Base-by-base conservation (phyloP, 2,329 filamentous ascomycete species). In the Arthrobotrys musiformis region DNA sequence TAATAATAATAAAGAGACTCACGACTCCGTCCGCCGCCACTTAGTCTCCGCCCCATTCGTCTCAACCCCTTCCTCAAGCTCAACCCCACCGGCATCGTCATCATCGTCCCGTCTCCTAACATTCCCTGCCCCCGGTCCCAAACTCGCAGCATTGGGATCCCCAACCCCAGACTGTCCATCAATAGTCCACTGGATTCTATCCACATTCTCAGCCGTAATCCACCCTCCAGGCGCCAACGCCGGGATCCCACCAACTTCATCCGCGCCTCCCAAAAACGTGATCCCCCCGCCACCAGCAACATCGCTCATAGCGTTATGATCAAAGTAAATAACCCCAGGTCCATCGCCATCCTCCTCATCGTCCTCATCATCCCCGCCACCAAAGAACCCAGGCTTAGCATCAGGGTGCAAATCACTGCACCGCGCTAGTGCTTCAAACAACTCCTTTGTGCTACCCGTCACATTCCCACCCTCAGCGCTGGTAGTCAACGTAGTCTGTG, bases 121-220 rank as follows among this genome's bases (percentile, higher is more conserved):
- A 30, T 44, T 78, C 11, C 74, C 74, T 9, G 74, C 74, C 0
- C 74, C 74, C 5, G 74, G 74, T 15, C 74, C 74, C 24, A 78
- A 35, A 19, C 5, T 63, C 15, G 46, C 74, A 19, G 30, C 56
- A 24, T 77, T 77, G 2, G 73, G 73, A 42, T 77, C 73, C 1
- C 74, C 74, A 33, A 73, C 62, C 2, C 74, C 74, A 19, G 44
- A 63, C 54, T 72, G 62, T 17, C 74, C 74, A 58, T 64, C 74
- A 30, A 72, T 73, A 19, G 64, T 63, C 74, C 74, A 78, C 30
- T 63, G 67, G 33, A 78, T 78, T 11, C 33, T 72, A 50, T 78
- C 74, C 33, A 73, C 74, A n/a, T 78, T 78, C 13, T 78, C 74
- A 0, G 74, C 74, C 19, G 74, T 78, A 24, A 78, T 78, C 74